phyloP scores from a whole-genome alignment of 441 rosid species.

The Geranium incanum region DNA sequence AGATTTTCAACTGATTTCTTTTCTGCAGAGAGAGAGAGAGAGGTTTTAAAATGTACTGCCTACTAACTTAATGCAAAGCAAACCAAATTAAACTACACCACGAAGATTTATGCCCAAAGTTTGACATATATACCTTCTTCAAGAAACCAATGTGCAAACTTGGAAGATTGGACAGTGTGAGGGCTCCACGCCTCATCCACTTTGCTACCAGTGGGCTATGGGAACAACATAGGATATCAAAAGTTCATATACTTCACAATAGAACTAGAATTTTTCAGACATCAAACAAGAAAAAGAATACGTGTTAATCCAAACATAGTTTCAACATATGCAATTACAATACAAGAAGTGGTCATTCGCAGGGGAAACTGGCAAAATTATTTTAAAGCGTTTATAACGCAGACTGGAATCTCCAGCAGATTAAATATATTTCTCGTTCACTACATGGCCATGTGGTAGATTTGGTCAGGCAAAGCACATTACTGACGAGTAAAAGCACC shows the following conservation, averaged over 20 bases:
- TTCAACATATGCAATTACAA: conserved; percentile 6
- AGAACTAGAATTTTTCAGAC: conserved; percentile 1
- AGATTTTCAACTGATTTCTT: conserved; percentile 47
- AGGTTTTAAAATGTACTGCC: conserved; percentile 5
- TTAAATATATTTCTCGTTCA: neutral
- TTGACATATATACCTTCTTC: conserved; percentile 62
- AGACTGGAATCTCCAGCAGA: neutral
- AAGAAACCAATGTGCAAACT: conserved; percentile 78
- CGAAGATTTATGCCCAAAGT: conserved; percentile 16
- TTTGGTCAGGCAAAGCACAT: neutral
- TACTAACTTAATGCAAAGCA: neutral
- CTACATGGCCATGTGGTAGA: neutral
- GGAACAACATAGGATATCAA: conserved; percentile 20
- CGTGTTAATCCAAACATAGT: neutral
- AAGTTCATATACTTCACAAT: conserved; percentile 14
- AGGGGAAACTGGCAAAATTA: neutral
- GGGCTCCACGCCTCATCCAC: conserved; percentile 43
- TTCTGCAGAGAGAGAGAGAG: conserved; percentile 35
- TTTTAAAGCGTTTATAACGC: neutral
- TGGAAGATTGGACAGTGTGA: conserved; percentile 55
- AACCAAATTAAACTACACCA: neutral
- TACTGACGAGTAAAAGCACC: neutral
- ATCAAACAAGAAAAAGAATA: neutral
- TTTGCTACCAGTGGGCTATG: conserved; percentile 44
- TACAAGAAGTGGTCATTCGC: neutral